Conservation (phyloP, 768 basidiomycete species). For the Amylocystis lapponica region DNA sequence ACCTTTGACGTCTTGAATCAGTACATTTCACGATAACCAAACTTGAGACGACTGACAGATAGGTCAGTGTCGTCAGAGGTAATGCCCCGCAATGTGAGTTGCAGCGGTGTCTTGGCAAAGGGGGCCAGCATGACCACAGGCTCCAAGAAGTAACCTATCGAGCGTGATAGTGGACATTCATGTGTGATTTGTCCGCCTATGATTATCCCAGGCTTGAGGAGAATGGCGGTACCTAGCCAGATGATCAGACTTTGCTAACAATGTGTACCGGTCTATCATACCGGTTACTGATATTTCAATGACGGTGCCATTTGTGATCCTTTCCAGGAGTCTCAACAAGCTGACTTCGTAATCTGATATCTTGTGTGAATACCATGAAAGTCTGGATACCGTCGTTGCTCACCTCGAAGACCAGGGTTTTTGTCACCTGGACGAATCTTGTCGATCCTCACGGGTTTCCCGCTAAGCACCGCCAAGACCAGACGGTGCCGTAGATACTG, state of each 20-base stretch:
- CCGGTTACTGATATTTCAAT: slow-evolving; percentile 97
- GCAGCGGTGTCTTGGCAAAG: slow-evolving; percentile 83
- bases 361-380: background rate
- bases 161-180: slow-evolving; percentile 84
- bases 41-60: slow-evolving; percentile 50
- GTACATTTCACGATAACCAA: slow-evolving; percentile 1
- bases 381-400: slow-evolving; percentile 7
- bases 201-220: slow-evolving; percentile 90
- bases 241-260: background rate
- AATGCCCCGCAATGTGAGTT: slow-evolving; percentile 79
- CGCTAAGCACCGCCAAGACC: slow-evolving; percentile 85
- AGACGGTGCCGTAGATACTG: slow-evolving; percentile 78
- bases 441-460: slow-evolving; percentile 78
- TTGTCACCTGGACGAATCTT: slow-evolving; percentile 89
- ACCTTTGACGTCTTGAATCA: slow-evolving; percentile 55
- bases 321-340: slow-evolving; percentile 80
- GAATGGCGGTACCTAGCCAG: slow-evolving; percentile 74
- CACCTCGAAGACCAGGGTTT: slow-evolving; percentile 91
- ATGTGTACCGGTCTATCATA: slow-evolving; percentile 24
- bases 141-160: slow-evolving; percentile 93
- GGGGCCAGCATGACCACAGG: slow-evolving; percentile 86
- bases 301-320: slow-evolving; percentile 87
- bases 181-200: slow-evolving; percentile 76
- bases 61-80: slow-evolving; percentile 92
- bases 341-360: slow-evolving; percentile 85